A percentile compares a stretch with the other conserved stretches of the same genome.
Evolutionary conservation across 192 early-diverging fungal genomes (phyloP).

Genomic region (Rhizophagus sp.): DNA sequence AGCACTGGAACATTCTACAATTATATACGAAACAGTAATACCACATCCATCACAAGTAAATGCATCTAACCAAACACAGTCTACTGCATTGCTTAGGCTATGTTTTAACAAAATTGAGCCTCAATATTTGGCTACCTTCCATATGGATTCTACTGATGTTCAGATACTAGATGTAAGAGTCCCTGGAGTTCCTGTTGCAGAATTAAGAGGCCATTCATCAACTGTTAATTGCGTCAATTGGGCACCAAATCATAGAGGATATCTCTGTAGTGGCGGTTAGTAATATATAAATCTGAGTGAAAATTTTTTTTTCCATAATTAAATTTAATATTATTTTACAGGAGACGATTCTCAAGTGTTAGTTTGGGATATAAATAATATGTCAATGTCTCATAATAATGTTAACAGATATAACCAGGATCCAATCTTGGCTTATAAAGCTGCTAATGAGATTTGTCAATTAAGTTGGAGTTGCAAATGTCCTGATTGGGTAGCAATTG

Average conservation of each 20-base stretch:
- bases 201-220: conserved; percentile 77
- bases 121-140: conserved; percentile 92
- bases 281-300: background rate
- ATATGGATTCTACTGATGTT: conserved; percentile 78
- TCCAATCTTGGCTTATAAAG: conserved; percentile 76
- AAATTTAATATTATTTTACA: conserved; percentile 32
- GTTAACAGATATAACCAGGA: conserved; percentile 35
- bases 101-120: conserved; percentile 89
- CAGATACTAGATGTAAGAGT: conserved; percentile 90
- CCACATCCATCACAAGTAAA: conserved; percentile 30
- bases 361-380: conserved; percentile 81
- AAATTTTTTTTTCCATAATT: background rate
- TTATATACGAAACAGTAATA: conserved; percentile 88
- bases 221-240: conserved; percentile 85
- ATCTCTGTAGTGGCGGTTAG: conserved; percentile 85
- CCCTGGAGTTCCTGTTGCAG: conserved; percentile 82
- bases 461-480: conserved; percentile 77
- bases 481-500: conserved; percentile 90
- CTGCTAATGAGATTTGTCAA: conserved; percentile 76
- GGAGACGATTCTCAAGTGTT: conserved; percentile 89
- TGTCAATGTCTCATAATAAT: conserved; percentile 34
- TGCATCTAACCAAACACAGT: conserved; percentile 40
- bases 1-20: conserved; percentile 94
- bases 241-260: conserved; percentile 77
- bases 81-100: conserved; percentile 71